Evolutionary conservation across 768 basidiomycete species (phyloP).

Genomic region (Trichaptum fuscoviolaceum): DNA sequence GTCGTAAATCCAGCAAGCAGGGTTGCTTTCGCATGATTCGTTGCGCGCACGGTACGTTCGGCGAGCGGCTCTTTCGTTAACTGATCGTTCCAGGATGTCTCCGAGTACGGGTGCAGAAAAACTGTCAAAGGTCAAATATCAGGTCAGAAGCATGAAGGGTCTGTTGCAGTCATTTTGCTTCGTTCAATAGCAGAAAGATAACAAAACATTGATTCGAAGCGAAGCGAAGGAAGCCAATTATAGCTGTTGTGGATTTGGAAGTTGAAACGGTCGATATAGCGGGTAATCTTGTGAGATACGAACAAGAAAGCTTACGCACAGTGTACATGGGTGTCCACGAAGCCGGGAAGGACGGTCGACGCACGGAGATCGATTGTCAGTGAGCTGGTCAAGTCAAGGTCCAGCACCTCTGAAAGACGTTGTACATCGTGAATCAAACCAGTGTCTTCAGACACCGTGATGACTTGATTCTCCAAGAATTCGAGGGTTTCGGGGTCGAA

Average conservation of each 20-base stretch:
- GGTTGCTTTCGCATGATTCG: slow-evolving; percentile 51
- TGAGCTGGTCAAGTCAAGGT: slow-evolving; percentile 15
- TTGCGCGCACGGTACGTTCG: slow-evolving; percentile 58
- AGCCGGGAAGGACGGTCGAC: slow-evolving; percentile 49
- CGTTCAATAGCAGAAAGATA: too few relatives aligned
- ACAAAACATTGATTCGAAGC: too few relatives aligned
- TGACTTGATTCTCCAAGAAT: slow-evolving; percentile 39
- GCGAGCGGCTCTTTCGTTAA: slow-evolving; percentile 50
- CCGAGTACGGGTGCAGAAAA: slow-evolving; percentile 56
- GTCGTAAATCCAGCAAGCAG: slow-evolving; percentile 60
- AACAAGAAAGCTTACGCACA: slow-evolving; percentile 26
- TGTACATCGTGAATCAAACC: slow-evolving; percentile 46
- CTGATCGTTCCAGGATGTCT: slow-evolving; percentile 59
- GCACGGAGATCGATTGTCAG: slow-evolving; percentile 40
- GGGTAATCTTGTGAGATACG: slow-evolving; percentile 5
- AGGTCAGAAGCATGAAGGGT: neutral
- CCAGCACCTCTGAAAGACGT: slow-evolving; percentile 12
- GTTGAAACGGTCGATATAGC: slow-evolving; percentile 4
- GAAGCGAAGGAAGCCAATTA: neutral
- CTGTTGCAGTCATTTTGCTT: neutral
- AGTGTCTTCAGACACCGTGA: slow-evolving; percentile 39
- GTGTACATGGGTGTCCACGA: slow-evolving; percentile 55
- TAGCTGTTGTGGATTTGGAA: neutral
- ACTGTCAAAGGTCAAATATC: slow-evolving; percentile 28
- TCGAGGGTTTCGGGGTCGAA: slow-evolving; percentile 43